Percentiles rank a stretch among this genome's conserved stretches.
phyloP scores from a whole-genome alignment of 345 rosid species.

The Syzygium aqueum region DNA sequence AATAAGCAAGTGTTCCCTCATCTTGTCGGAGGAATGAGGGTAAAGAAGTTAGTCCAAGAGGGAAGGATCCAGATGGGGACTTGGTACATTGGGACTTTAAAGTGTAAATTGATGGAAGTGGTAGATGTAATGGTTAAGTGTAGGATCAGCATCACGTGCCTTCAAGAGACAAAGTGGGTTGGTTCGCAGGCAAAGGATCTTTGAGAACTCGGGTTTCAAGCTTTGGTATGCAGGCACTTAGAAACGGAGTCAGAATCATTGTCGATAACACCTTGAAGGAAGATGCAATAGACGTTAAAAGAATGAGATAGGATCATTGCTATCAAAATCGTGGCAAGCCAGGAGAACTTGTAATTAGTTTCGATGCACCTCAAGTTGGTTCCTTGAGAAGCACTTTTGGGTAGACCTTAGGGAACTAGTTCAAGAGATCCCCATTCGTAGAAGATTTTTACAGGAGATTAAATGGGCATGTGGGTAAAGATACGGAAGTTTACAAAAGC shows the following conservation, averaged over 20 bases:
- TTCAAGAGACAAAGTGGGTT: not conserved
- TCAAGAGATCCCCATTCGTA: not conserved
- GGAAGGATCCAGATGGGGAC: not conserved
- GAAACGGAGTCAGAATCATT: not conserved
- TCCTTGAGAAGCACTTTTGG: not conserved
- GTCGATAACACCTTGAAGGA: not conserved
- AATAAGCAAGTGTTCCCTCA: not conserved
- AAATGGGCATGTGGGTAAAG: not conserved
- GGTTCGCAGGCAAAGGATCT: not conserved
- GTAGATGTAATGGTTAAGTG: not conserved
- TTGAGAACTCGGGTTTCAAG: not conserved
- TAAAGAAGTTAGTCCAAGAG: not conserved
- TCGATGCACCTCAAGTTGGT: not conserved
- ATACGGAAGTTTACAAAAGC: not conserved
- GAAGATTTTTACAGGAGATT: not conserved
- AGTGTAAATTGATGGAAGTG: not conserved
- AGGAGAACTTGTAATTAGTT: not conserved
- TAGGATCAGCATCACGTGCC: not conserved
- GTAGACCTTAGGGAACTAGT: not conserved
- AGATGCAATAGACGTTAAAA: not conserved
- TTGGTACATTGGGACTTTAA: not conserved
- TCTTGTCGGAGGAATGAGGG: not conserved
- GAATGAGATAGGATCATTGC: not conserved
- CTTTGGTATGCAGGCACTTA: not conserved
- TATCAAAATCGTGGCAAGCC: not conserved